Conservation (phyloP, 257 asterid species). For the Przewalskia tangutica region DNA sequence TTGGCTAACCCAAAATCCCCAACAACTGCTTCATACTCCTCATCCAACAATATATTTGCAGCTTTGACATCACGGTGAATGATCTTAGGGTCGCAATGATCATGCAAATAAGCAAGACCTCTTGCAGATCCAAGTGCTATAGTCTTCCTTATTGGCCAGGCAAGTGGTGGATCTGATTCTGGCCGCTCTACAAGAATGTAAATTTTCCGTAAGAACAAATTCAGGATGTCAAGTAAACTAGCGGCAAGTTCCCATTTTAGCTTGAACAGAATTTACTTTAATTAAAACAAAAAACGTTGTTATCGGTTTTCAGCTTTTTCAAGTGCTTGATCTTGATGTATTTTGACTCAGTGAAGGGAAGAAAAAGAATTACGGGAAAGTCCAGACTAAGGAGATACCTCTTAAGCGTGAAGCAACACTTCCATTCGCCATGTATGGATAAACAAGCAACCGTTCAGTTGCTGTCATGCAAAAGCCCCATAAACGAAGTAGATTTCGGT, state of each 20-base stretch:
- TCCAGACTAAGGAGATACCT: conserved; percentile 31
- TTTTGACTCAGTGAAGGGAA: not conserved
- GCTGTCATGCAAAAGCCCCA: conserved; percentile 95
- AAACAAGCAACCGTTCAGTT: conserved; percentile 83
- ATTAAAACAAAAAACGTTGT: not conserved
- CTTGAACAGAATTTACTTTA: not conserved
- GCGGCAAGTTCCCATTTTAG: not conserved
- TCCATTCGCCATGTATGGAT: conserved; percentile 88
- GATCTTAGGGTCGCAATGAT: conserved; percentile 81
- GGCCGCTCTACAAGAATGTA: conserved; percentile 42
- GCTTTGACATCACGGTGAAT: conserved; percentile 94
- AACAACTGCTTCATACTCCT: conserved; percentile 90
- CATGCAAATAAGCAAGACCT: conserved; percentile 93
- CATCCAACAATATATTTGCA: conserved; percentile 72
- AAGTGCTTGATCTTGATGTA: not conserved
- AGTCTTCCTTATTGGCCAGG: conserved; percentile 63
- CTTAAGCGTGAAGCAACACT: conserved; percentile 96
- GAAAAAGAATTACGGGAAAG: conserved; percentile 1
- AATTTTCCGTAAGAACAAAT: not conserved
- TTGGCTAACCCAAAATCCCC: conserved; percentile 93
- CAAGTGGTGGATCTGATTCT: conserved; percentile 64
- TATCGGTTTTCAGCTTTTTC: not conserved
- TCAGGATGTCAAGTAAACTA: not conserved
- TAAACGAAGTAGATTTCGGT: conserved; percentile 68
- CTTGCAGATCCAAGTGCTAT: conserved; percentile 84